Evolutionary conservation across 1,284 basidiomycete species (phyloP), one percentile per base, ranked within the genome.

Genomic region (Ustilago xerochloae): DNA sequence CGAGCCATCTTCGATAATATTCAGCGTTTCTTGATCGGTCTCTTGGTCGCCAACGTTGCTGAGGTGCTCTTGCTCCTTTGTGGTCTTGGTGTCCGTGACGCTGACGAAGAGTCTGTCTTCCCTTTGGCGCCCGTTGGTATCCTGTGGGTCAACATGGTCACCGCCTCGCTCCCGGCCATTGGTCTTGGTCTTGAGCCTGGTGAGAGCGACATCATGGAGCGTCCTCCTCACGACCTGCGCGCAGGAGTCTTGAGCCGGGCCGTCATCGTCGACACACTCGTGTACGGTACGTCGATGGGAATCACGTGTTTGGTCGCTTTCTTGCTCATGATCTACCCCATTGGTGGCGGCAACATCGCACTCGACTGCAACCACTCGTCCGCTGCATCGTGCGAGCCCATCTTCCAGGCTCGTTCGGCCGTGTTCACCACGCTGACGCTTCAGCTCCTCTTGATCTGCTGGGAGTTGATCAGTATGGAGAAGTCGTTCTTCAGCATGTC

Each of bases 1-100:
- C 61, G 80, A 43, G 77, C 75, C 33, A 75, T 81, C 60, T 81
- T 82, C 49, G 78, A 81, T 55, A 81, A 80, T 55, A 82, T 82
- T 29, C 77, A 80, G 58, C 73, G 75, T 24, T 81, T 81, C 67
- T 55, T 80, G 22, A 78, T 81, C 54, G 77, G 77, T 30, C 57
- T 81, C 29, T 57, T 81, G 28, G 78, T 79, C 36, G 68, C 76
- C 60, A 81, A 81, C 57, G 79, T 81, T 6, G 80, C 74, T 33
- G 79, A 81, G 54, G 79, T 79, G 50, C 68, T 81, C 29, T 57
- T 81, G 51, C 72, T 81, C 1, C 71, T 81, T 33, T 69, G 78
- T 33, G 80, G 79, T 56, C 68, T 81, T 0, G 80, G 75, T 52
- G 71, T 81, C 20, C 74, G 75, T 13, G 80, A 81, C 48, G 67